A percentile compares a stretch with the other conserved stretches of the same genome.
phyloP scores from a whole-genome alignment of 257 asterid species.

The Fraxinus quadrangulata region DNA sequence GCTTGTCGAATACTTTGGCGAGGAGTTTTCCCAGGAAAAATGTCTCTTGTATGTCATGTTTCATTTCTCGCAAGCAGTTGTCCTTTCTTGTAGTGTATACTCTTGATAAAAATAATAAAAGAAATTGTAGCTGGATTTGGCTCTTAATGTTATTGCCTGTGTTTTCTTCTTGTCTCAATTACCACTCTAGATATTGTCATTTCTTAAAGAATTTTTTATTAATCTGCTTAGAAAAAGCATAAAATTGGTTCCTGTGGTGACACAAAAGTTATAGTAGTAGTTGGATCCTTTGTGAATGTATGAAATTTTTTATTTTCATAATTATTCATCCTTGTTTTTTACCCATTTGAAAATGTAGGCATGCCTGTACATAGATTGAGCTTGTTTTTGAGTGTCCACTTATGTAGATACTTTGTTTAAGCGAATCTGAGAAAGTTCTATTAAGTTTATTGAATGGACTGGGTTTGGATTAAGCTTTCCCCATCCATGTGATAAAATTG shows the following conservation, averaged over 20 bases:
- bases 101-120: slow-evolving; percentile 2
- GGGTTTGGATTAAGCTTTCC: neutral
- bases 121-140: slow-evolving; percentile 10
- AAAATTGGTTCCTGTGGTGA: slow-evolving; percentile 3
- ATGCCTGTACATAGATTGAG: neutral
- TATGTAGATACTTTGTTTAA: neutral
- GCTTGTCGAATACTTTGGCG: slow-evolving; percentile 81
- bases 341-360: neutral
- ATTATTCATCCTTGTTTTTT: neutral
- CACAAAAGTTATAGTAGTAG: slow-evolving; percentile 13
- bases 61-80: neutral
- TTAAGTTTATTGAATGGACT: neutral
- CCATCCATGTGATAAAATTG: slow-evolving; percentile 6
- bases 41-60: slow-evolving; percentile 59
- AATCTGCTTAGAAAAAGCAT: neutral
- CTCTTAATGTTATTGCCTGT: slow-evolving; percentile 12
- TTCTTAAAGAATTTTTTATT: neutral
- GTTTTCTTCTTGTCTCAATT: slow-evolving; percentile 14
- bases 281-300: neutral
- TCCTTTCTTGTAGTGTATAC: neutral
- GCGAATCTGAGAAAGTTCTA: neutral
- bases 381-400: slow-evolving; percentile 4
- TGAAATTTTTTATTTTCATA: neutral
- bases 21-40: slow-evolving; percentile 57
- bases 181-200: slow-evolving; percentile 10